These are phyloP conservation scores for Chlamydomonas sp. DNA, from an alignment of 139 green algal species.

Conservation along the genomic window DNA sequence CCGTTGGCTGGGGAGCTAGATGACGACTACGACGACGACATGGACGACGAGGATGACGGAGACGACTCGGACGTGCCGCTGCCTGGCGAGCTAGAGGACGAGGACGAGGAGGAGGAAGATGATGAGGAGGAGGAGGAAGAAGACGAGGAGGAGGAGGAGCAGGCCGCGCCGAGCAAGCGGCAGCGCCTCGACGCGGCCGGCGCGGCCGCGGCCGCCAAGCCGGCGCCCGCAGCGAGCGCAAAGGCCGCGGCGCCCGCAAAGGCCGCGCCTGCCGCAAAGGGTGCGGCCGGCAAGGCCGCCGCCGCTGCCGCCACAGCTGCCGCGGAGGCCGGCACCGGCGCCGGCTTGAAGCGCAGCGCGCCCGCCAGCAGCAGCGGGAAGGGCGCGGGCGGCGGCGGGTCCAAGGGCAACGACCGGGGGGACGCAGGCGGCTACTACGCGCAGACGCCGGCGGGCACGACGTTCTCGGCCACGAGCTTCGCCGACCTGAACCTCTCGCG, in stretches of 20 bases:
- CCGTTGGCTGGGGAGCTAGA: slow-evolving; percentile 47
- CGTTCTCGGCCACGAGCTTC: slow-evolving; percentile 69
- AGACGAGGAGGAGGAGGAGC: slow-evolving; percentile 8
- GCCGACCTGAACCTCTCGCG: slow-evolving; percentile 81
- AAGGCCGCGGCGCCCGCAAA: background rate
- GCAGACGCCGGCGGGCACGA: slow-evolving; percentile 44
- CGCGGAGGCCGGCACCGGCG: background rate
- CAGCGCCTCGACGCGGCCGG: background rate
- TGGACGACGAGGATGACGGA: slow-evolving; percentile 15
- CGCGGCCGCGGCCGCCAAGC: too few relatives aligned
- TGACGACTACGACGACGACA: slow-evolving; percentile 25
- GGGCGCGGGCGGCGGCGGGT: background rate
- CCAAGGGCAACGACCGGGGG: background rate
- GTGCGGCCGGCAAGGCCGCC: background rate
- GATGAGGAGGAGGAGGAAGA: slow-evolving; percentile 18
- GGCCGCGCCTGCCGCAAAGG: background rate
- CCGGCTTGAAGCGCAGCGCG: background rate
- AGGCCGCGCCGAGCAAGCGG: slow-evolving; percentile 4
- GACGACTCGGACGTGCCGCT: slow-evolving; percentile 12
- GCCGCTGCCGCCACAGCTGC: background rate
- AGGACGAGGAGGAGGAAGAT: slow-evolving; percentile 17
- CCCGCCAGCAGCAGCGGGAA: slow-evolving; percentile 18
- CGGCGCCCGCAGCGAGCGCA: background rate
- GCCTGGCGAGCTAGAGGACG: slow-evolving; percentile 16
- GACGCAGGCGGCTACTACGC: slow-evolving; percentile 45